Conservation (phyloP, 352 stramenopile genomes). For the Phytopythium boreale region DNA sequence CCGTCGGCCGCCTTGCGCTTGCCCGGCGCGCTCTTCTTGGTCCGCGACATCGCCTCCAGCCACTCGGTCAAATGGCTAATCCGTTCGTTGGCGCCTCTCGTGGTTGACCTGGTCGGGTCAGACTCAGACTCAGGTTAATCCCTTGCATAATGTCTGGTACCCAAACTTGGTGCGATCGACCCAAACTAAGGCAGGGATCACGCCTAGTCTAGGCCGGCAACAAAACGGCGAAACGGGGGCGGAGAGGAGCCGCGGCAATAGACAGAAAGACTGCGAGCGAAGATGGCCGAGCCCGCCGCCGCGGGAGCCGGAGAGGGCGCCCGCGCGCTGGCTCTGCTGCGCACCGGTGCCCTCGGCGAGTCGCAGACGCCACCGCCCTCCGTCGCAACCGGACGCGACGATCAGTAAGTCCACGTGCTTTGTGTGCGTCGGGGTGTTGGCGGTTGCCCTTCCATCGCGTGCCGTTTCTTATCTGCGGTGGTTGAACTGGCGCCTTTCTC, state of each 20-base stretch:
- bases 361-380: background rate
- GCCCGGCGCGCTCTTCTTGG: slow-evolving; percentile 36
- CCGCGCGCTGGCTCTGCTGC: background rate
- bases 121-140: too few relatives aligned
- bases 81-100: background rate
- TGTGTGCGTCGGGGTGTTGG: background rate
- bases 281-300: slow-evolving; percentile 4
- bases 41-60: slow-evolving; percentile 33
- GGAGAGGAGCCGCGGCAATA: background rate
- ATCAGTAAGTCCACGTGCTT: background rate
- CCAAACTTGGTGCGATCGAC: background rate
- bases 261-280: background rate
- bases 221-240: slow-evolving; percentile 1
- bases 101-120: background rate
- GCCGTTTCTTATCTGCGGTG: background rate
- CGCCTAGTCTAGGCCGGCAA: background rate
- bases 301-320: background rate
- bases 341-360: background rate
- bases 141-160: background rate
- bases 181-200: too few relatives aligned
- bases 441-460: background rate
- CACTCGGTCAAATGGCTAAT: background rate
- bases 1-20: slow-evolving; percentile 35
- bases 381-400: background rate
- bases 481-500: background rate